Conservation (phyloP, 2,329 filamentous ascomycete genomes). For the Microsporum canis region DNA sequence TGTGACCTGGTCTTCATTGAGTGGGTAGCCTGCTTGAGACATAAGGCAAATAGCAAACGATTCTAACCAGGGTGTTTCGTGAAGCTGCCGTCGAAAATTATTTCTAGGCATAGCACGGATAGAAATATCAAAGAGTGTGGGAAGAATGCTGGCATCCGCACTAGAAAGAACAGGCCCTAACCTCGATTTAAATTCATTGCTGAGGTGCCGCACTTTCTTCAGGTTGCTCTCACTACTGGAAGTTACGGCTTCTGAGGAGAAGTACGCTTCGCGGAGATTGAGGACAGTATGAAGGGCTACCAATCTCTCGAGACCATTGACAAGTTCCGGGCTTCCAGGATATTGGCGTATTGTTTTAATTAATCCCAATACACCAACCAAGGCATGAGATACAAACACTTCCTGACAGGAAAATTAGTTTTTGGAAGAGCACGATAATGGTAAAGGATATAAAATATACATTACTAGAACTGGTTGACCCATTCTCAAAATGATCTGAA, state of each 20-base stretch:
- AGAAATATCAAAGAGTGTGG: slow-evolving; percentile 37
- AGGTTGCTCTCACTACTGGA: slow-evolving; percentile 26
- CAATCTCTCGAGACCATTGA: slow-evolving; percentile 24
- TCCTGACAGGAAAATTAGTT: slow-evolving; percentile 4
- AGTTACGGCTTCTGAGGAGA: slow-evolving; percentile 24
- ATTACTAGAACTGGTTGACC: slow-evolving; percentile 26
- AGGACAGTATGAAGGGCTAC: slow-evolving; percentile 34
- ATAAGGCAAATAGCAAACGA: slow-evolving; percentile 36
- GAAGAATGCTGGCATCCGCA: slow-evolving; percentile 23
- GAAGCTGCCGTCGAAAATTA: slow-evolving; percentile 32
- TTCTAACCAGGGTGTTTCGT: slow-evolving; percentile 41
- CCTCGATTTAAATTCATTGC: slow-evolving; percentile 27
- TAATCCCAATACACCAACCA: slow-evolving; percentile 18
- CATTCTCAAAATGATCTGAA: slow-evolving; percentile 26
- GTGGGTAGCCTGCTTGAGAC: slow-evolving; percentile 28
- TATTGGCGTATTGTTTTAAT: slow-evolving; percentile 19
- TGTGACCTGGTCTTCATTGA: slow-evolving; percentile 19
- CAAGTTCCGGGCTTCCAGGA: background rate
- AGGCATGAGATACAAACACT: slow-evolving; percentile 22
- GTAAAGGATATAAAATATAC: slow-evolving; percentile 13
- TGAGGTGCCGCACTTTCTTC: slow-evolving; percentile 26
- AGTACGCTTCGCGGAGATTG: slow-evolving; percentile 30
- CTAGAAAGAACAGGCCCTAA: slow-evolving; percentile 19
- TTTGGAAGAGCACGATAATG: background rate
- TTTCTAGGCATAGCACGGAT: slow-evolving; percentile 36